Evolutionary conservation across 1,284 basidiomycete species (phyloP).

Genomic region (Ganoderma sinense): DNA sequence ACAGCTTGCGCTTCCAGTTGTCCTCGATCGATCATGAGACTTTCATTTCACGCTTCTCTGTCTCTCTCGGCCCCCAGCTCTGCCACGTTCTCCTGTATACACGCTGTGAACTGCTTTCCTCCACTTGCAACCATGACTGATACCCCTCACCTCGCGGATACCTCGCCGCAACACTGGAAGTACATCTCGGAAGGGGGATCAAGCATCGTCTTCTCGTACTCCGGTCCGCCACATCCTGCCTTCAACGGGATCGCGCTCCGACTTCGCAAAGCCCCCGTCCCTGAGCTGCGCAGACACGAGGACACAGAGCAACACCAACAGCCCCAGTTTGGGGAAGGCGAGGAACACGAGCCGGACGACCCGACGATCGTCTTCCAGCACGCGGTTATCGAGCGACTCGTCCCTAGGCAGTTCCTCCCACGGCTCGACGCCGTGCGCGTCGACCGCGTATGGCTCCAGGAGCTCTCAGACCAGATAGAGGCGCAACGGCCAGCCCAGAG

Average conservation of each 20-base stretch:
- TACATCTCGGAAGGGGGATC: constrained; percentile 93
- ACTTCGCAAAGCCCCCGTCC: constrained; percentile 62
- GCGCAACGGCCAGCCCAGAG: constrained; percentile 62
- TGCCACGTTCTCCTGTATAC: not conserved
- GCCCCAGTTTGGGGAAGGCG: constrained; percentile 9
- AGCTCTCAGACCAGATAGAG: constrained; percentile 56
- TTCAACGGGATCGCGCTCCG: constrained; percentile 78
- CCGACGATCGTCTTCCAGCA: constrained; percentile 70
- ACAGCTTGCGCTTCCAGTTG: constrained; percentile 13
- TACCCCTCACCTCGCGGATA: constrained; percentile 41
- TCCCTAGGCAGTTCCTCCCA: constrained; percentile 68
- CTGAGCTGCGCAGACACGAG: constrained; percentile 8
- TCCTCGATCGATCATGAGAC: constrained; percentile 18
- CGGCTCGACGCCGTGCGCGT: constrained; percentile 60
- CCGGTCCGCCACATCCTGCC: constrained; percentile 52
- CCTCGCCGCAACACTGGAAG: constrained; percentile 70
- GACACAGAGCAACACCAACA: constrained; percentile 15
- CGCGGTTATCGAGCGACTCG: constrained; percentile 62
- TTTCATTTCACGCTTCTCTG: not conserved
- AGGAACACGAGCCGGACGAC: constrained; percentile 58
- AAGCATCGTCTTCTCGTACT: constrained; percentile 86
- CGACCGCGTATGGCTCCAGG: constrained; percentile 66
- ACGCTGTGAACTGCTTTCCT: not conserved
- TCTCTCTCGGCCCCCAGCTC: not conserved
- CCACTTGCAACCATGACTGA: not conserved